Evolutionary conservation across 768 basidiomycete genomes (phyloP), one percentile per base, ranked within the genome.

Genomic region (Royoungia palumana): DNA sequence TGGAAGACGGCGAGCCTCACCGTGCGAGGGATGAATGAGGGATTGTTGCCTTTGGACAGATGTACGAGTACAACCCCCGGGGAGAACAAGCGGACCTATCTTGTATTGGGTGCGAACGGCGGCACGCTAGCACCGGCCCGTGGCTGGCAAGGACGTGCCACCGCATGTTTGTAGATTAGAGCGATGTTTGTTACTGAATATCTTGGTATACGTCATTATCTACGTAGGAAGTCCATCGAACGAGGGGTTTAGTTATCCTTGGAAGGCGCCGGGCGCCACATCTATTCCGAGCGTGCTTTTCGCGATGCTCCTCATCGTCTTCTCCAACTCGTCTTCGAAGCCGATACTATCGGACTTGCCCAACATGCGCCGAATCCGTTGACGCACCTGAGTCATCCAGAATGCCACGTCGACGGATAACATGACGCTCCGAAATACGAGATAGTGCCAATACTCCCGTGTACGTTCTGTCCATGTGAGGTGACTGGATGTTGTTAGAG

Each of bases 291-390:
- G 75, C 51, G 82, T 85, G 40, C 78, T 80, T 62, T 81, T 85
- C n/a, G 90, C 89, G 66, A 92, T 79, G 10, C 74, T 79, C 38
- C 81, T 72, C 74, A 92, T 82, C 24, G 81, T 78, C 55, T 73
- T 72, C 75, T 95, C 89, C 45, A 95, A 64, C 64, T 88, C 82
- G 52, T 90, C 88, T 66, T 95, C 92, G 58, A 93, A 90, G 17
- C 79, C 83, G 22, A 70, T 61, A 20, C 68, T 58, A n/a, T n/a
- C n/a, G 2, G 64, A 35, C 69, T 53, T 77, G 65, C 36, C 78
- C 35, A 82, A 56, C 25, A 57, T 54, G 16, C 44, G 57, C 42
- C 70, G 71, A 16, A 77, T 49, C 77, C 81, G 77, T 51, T 78
- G 76, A 42, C 77, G 64, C 7, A 83, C 45, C 53, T 77, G 76